phyloP scores from a whole-genome alignment of 345 rosid species.

The Bruguiera sexangula region DNA sequence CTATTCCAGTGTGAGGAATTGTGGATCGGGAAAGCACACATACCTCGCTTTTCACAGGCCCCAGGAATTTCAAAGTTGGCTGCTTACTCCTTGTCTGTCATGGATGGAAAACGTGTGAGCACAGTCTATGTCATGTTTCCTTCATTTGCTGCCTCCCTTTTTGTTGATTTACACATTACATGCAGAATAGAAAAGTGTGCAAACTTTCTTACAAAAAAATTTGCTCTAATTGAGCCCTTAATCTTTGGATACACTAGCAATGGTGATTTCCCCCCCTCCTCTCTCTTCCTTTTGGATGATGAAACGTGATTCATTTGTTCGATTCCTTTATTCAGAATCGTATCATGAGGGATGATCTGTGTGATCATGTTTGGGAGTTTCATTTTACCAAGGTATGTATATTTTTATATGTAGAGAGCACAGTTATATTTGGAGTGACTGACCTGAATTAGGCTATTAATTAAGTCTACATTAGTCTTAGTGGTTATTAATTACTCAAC shows the following conservation, averaged over 20 bases:
- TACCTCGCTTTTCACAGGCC: constrained; percentile 47
- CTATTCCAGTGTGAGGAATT: constrained; percentile 44
- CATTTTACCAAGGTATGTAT: constrained; percentile 47
- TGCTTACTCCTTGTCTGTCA: constrained; percentile 51
- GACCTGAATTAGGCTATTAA: background rate
- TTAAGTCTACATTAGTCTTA: background rate
- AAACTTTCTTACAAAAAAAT: too few species aligned
- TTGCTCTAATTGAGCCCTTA: background rate
- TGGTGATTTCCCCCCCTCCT: background rate
- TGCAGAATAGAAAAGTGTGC: too few species aligned
- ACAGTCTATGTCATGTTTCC: background rate
- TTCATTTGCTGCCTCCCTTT: too few species aligned
- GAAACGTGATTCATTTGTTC: constrained; percentile 4
- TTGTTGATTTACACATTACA: too few species aligned
- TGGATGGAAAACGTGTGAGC: constrained; percentile 56
- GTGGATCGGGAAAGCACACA: constrained; percentile 58
- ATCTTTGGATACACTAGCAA: background rate
- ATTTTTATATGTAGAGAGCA: background rate
- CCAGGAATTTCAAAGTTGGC: constrained; percentile 51
- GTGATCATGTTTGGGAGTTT: constrained; percentile 62
- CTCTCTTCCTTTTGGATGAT: too few species aligned
- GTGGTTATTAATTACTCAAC: background rate
- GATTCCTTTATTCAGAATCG: constrained; percentile 36
- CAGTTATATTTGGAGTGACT: background rate
- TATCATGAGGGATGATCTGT: constrained; percentile 52